phyloP scores from a whole-genome alignment of 2,329 filamentous ascomycete genomes.

The Diatrype stigma region DNA sequence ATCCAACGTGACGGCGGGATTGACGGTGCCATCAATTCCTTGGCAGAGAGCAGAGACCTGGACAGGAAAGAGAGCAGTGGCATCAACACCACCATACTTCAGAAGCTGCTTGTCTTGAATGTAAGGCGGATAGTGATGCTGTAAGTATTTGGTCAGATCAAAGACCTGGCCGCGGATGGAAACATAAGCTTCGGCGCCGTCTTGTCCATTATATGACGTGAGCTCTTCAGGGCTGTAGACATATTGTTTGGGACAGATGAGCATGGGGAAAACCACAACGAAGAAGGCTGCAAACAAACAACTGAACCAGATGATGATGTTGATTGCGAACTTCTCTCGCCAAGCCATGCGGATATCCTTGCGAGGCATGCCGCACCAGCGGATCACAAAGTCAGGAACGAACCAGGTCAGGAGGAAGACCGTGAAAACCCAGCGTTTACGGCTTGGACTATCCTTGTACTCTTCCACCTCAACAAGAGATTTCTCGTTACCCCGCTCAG shows the following conservation, averaged over 20 bases:
- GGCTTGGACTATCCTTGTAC: constrained; percentile 68
- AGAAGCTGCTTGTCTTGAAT: constrained; percentile 60
- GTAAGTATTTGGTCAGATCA: constrained; percentile 69
- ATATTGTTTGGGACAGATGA: constrained; percentile 89
- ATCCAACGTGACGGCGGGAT: constrained; percentile 75
- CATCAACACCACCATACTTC: constrained; percentile 82
- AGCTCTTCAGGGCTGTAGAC: constrained; percentile 81
- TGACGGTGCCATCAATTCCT: constrained; percentile 61
- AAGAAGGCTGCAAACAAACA: constrained; percentile 80
- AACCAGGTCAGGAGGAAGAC: constrained; percentile 84
- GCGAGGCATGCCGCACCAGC: constrained; percentile 73
- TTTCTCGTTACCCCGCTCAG: constrained; percentile 90
- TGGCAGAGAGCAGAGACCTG: constrained; percentile 91
- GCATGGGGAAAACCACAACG: constrained; percentile 77
- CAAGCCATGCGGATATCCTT: constrained; percentile 91
- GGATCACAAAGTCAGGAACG: constrained; percentile 79
- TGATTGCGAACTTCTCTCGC: constrained; percentile 97
- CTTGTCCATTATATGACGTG: constrained; percentile 67
- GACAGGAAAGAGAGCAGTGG: constrained; percentile 85
- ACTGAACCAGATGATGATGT: constrained; percentile 90
- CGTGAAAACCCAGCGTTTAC: constrained; percentile 85
- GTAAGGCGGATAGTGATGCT: constrained; percentile 70
- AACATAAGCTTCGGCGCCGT: constrained; percentile 61
- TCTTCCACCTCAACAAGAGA: constrained; percentile 88
- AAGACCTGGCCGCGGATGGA: constrained; percentile 89